Conservation (phyloP, 2,329 filamentous ascomycete genomes). For the Xylaria sp. region DNA sequence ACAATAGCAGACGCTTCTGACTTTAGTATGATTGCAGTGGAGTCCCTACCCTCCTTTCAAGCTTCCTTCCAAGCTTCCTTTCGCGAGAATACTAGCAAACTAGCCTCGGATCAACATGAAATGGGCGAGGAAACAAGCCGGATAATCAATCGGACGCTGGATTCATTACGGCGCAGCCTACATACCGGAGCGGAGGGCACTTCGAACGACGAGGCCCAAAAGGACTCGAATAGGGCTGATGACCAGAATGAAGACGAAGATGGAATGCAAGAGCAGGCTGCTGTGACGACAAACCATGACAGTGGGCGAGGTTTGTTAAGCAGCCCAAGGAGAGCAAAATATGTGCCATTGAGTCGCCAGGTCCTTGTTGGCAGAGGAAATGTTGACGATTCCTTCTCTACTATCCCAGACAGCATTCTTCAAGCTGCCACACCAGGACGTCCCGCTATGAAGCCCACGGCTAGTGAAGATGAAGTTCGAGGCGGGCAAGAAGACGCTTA, state of each 20-base stretch:
- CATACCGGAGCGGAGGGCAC: slow-evolving; percentile 40
- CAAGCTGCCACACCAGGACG: slow-evolving; percentile 49
- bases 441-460: slow-evolving; percentile 40
- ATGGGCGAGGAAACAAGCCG: slow-evolving; percentile 67
- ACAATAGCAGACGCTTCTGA: slow-evolving; percentile 60
- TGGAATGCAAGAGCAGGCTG: slow-evolving; percentile 22
- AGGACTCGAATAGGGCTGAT: slow-evolving; percentile 32
- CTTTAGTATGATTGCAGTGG: slow-evolving; percentile 70
- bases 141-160: slow-evolving; percentile 67
- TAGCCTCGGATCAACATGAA: slow-evolving; percentile 54
- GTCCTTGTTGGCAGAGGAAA: slow-evolving; percentile 51
- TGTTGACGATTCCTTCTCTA: slow-evolving; percentile 52
- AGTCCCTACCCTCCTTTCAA: slow-evolving; percentile 61
- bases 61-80: slow-evolving; percentile 54
- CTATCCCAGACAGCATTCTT: slow-evolving; percentile 50
- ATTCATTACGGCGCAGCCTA: slow-evolving; percentile 58
- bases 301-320: slow-evolving; percentile 39
- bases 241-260: slow-evolving; percentile 31
- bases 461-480: slow-evolving; percentile 30
- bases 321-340: slow-evolving; percentile 53
- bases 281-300: slow-evolving; percentile 16
- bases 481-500: slow-evolving; percentile 54
- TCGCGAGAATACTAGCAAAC: slow-evolving; percentile 55
- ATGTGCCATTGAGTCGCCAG: slow-evolving; percentile 51
- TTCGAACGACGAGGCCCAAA: slow-evolving; percentile 34